phyloP scores from a whole-genome alignment of 805 yeast genomes.

The Yarrowia osloensis region DNA sequence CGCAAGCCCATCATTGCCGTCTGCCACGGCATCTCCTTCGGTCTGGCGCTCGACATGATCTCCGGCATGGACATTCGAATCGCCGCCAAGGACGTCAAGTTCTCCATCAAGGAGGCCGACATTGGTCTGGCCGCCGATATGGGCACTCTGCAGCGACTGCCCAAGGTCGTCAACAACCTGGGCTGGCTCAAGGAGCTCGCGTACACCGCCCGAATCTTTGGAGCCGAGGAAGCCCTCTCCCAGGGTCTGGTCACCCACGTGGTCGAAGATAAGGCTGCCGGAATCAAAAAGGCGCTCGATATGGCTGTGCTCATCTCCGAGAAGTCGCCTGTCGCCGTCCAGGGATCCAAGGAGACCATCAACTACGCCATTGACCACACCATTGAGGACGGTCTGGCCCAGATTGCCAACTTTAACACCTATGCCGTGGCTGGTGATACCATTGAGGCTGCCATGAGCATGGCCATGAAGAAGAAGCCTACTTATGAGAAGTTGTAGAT shows the following conservation, averaged over 20 bases:
- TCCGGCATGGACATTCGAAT: slow-evolving; percentile 60
- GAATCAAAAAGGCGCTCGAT: slow-evolving; percentile 51
- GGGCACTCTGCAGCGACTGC: slow-evolving; percentile 71
- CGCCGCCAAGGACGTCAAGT: slow-evolving; percentile 52
- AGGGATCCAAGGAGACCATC: slow-evolving; percentile 61
- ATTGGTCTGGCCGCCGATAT: slow-evolving; percentile 79
- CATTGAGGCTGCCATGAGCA: slow-evolving; percentile 40
- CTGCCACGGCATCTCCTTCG: slow-evolving; percentile 64
- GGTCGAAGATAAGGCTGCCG: slow-evolving; percentile 52
- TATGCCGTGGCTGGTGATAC: slow-evolving; percentile 43
- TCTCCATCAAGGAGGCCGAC: slow-evolving; percentile 68
- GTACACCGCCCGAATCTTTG: slow-evolving; percentile 60
- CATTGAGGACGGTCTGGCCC: slow-evolving; percentile 51
- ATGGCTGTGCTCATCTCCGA: slow-evolving; percentile 52
- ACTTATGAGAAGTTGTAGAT: slow-evolving; percentile 39
- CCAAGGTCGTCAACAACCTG: slow-evolving; percentile 53
- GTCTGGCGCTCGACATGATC: slow-evolving; percentile 69
- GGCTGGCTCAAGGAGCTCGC: slow-evolving; percentile 63
- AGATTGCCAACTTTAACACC: slow-evolving; percentile 58
- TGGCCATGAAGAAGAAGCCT: slow-evolving; percentile 40
- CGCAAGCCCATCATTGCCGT: slow-evolving; percentile 61
- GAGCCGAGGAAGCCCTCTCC: slow-evolving; percentile 54
- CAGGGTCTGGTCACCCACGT: slow-evolving; percentile 56
- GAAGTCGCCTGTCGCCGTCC: slow-evolving; percentile 60
- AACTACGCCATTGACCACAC: slow-evolving; percentile 48